Base-by-base conservation (phyloP, 2,329 filamentous ascomycete genomes). In the Aschersonia sp. region DNA sequence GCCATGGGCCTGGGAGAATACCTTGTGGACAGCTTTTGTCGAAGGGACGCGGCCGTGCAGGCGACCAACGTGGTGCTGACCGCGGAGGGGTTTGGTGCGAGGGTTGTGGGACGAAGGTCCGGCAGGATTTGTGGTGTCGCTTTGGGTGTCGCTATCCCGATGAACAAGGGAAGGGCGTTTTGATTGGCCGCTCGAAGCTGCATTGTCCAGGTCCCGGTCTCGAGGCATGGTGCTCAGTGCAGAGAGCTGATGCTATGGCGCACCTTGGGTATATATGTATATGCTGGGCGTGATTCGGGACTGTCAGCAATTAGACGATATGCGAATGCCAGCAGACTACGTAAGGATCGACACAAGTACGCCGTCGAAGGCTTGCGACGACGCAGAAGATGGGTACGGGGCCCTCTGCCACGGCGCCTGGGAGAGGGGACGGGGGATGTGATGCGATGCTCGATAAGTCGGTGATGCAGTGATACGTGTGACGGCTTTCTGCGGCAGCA, bases 141-240 rank as follows among this genome's bases (percentile, higher is more conserved):
- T 62, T 46, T 64, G 58, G 31, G 61, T 54, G 53, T 62, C 59
- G 56, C 61, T 64, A 51, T 65, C 60, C 55, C 59, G 61, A 50
- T 62, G 61, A 55, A 53, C 58, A 58, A 63, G 60, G 48, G 64
- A 54, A 58, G 71, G 67, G 30, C 70, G 69, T 65, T 75, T 76
- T 76, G 72, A 76, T 76, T 77, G 73, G 73, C 65, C 63, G 59
- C 63, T 61, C 54, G 65, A 61, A 55, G 68, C 65, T 63, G 67
- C 63, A 64, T 68, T 70, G 61, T 72, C 68, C 56, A 58, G 59
- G 56, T 75, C 69, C 61, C 62, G 66, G 59, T 71, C 70, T 57
- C 62, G 64, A 57, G 65, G 59, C 69, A 65, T 68, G 61, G 53
- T 61, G 45, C 40, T 32, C 6, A 41, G 35, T 41, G 30, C 30